Conservation (phyloP, 805 yeast genomes). For the Nakazawaea molendinolei region DNA sequence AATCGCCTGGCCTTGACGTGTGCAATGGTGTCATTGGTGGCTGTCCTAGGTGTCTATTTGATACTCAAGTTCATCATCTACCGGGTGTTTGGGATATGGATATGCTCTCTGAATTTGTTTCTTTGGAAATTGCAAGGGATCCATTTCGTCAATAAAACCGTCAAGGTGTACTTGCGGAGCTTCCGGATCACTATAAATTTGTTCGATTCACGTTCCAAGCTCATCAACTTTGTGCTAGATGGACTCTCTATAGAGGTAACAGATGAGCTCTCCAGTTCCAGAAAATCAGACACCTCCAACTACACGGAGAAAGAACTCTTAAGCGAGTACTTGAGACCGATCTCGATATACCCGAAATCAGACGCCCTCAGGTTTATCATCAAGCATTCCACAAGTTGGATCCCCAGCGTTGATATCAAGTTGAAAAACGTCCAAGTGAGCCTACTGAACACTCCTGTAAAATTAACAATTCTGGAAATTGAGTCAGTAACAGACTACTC, state of each 20-base stretch:
- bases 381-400: conserved; percentile 13
- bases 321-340: conserved; percentile 11
- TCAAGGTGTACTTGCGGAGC: conserved; percentile 4
- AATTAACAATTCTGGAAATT: neutral
- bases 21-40: neutral
- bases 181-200: conserved; percentile 12
- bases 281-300: too few relatives aligned
- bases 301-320: neutral
- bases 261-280: too few relatives aligned
- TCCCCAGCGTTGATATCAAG: conserved; percentile 19
- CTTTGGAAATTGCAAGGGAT: conserved; percentile 17
- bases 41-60: neutral
- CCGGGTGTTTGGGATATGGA: conserved; percentile 19
- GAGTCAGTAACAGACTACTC: conserved; percentile 9
- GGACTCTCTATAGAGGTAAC: too few relatives aligned
- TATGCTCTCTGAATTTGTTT: conserved; percentile 24
- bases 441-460: neutral
- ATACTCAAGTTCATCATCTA: neutral
- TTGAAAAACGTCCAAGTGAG: conserved; percentile 14
- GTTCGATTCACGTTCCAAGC: conserved; percentile 13
- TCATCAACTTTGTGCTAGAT: conserved; percentile 12
- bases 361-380: conserved; percentile 11
- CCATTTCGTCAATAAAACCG: conserved; percentile 9
- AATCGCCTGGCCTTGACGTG: too few relatives aligned
- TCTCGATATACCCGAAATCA: conserved; percentile 16